Conservation (phyloP, 2,329 filamentous ascomycete species). For the Blastomyces percursus region DNA sequence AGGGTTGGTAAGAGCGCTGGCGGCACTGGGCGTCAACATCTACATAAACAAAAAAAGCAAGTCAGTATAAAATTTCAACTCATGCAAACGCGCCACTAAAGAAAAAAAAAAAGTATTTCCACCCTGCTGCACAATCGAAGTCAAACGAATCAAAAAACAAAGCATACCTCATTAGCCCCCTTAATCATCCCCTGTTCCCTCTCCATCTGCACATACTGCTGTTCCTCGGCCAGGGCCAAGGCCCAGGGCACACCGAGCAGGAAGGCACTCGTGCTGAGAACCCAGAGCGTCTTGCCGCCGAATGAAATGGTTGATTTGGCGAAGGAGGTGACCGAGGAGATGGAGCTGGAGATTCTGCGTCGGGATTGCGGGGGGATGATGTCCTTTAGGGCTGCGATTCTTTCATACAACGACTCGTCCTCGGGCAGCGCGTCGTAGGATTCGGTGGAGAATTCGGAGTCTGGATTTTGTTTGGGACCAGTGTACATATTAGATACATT, state of each 20-base stretch:
- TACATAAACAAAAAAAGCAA: conserved; percentile 11
- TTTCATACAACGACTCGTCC: conserved; percentile 53
- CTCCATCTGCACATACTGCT: conserved; percentile 96
- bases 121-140: neutral
- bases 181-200: conserved; percentile 94
- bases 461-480: conserved; percentile 31
- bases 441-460: conserved; percentile 76
- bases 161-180: conserved; percentile 62
- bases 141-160: conserved; percentile 16
- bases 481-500: neutral
- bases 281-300: conserved; percentile 79
- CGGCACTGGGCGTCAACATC: conserved; percentile 34
- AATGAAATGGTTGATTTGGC: conserved; percentile 44
- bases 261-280: conserved; percentile 78
- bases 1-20: conserved; percentile 14
- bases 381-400: conserved; percentile 61
- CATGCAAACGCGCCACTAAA: neutral
- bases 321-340: conserved; percentile 36
- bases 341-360: conserved; percentile 53
- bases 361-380: conserved; percentile 64
- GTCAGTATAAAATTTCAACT: too few species aligned
- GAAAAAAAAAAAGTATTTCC: neutral
- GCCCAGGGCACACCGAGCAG: conserved; percentile 89
- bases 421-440: conserved; percentile 50
- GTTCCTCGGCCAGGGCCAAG: conserved; percentile 86